Evolutionary conservation across 495 filamentous ascomycete genomes (phyloP).

Genomic region (Podospora tetraspora): DNA sequence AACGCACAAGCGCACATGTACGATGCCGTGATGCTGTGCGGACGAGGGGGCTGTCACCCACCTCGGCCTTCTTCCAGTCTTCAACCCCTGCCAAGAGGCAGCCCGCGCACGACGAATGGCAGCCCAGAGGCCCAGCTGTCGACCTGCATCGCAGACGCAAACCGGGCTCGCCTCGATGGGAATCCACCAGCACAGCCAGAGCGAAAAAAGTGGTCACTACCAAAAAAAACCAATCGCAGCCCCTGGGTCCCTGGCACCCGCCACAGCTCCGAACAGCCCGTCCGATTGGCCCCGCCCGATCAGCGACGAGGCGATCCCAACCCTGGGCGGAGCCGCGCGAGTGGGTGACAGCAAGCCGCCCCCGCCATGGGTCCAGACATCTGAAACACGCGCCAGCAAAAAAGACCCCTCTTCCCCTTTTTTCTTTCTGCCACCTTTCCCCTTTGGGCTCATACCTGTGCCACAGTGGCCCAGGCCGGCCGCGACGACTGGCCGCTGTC

Average conservation of each 20-base stretch:
- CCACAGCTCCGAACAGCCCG: not conserved
- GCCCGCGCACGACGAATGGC: conserved; percentile 8
- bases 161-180: not conserved
- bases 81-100: conserved; percentile 12
- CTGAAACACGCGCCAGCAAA: conserved; percentile 8
- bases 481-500: conserved; percentile 8
- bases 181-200: not conserved
- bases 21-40: not conserved
- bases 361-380: not conserved
- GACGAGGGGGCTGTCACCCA: not conserved
- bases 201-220: conserved; percentile 4
- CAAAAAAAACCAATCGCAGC: conserved; percentile 4
- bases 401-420: conserved; percentile 5
- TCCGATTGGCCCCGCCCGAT: not conserved
- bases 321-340: not conserved
- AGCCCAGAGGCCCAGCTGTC: not conserved
- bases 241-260: not conserved
- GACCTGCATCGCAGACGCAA: conserved; percentile 11
- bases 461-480: conserved; percentile 6
- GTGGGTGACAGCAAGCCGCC: not conserved
- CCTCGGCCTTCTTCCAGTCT: not conserved
- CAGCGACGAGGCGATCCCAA: not conserved
- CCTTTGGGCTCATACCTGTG: conserved; percentile 3
- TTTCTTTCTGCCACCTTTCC: not conserved
- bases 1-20: not conserved